Evolutionary conservation across 306 rosid genomes (phyloP).

Genomic region (Prunus campanulata): DNA sequence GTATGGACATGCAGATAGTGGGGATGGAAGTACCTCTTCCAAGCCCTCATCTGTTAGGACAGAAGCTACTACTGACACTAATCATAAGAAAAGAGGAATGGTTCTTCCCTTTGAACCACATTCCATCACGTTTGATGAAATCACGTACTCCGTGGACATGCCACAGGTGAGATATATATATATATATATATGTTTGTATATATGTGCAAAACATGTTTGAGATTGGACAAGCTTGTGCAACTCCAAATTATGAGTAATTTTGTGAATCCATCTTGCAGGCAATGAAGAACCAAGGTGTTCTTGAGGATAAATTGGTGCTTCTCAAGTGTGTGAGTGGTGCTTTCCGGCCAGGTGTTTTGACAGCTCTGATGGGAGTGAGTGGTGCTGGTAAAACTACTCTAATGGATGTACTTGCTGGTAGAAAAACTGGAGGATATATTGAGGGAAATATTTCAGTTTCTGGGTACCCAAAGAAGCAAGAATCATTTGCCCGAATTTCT

Average conservation of each 20-base stretch:
- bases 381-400: conserved; percentile 28
- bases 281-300: conserved; percentile 22
- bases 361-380: conserved; percentile 30
- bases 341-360: conserved; percentile 25
- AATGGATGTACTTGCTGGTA: conserved; percentile 26
- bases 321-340: conserved; percentile 21
- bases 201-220: not conserved
- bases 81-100: conserved; percentile 19
- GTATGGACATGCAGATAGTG: not conserved
- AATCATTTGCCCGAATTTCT: conserved; percentile 23
- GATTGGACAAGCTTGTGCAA: not conserved
- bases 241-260: not conserved
- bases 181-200: too few species aligned
- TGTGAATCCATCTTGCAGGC: conserved; percentile 8
- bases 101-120: conserved; percentile 25
- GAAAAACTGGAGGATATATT: conserved; percentile 25
- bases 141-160: conserved; percentile 24
- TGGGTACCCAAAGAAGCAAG: conserved; percentile 23
- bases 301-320: conserved; percentile 23
- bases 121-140: conserved; percentile 25
- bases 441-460: conserved; percentile 20
- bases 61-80: not conserved
- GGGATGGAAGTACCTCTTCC: not conserved
- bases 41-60: not conserved
- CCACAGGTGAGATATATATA: conserved; percentile 10